These are phyloP conservation scores for Rhododendron ovatum DNA, from an alignment of 148 eudicot genomes.

Conservation along the genomic window DNA sequence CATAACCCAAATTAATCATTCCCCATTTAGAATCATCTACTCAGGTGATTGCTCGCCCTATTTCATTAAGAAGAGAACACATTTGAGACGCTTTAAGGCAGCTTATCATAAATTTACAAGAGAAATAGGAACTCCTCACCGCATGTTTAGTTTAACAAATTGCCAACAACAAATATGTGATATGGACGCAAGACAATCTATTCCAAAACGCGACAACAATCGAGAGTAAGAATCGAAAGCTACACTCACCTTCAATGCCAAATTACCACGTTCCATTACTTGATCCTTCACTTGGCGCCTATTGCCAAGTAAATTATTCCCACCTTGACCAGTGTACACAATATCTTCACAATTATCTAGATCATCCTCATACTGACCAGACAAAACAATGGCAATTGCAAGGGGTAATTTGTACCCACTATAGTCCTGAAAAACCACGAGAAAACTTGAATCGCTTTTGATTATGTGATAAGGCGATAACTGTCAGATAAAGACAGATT, in stretches of 20 bases:
- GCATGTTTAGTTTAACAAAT: not conserved
- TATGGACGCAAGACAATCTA: not conserved
- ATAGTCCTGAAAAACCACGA: slow-evolving; percentile 23
- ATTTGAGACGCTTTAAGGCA: not conserved
- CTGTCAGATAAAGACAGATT: not conserved
- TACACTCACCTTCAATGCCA: slow-evolving; percentile 58
- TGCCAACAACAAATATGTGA: not conserved
- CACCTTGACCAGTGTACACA: slow-evolving; percentile 72
- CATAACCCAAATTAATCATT: not conserved
- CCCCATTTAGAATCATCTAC: not conserved
- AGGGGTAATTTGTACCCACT: slow-evolving; percentile 40
- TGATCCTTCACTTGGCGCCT: slow-evolving; percentile 53
- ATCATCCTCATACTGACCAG: slow-evolving; percentile 84
- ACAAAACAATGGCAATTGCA: slow-evolving; percentile 57
- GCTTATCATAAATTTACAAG: not conserved
- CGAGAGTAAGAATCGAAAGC: not conserved
- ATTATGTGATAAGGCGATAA: not conserved
- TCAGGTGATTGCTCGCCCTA: not conserved
- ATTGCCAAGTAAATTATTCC: slow-evolving; percentile 57
- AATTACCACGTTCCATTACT: slow-evolving; percentile 52
- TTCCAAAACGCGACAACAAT: not conserved
- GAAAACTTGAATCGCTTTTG: not conserved
- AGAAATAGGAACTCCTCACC: not conserved
- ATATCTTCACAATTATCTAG: slow-evolving; percentile 57
- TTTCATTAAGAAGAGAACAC: not conserved